Conservation (phyloP, 805 yeast genomes). For the Phaffomyces antillensis region DNA sequence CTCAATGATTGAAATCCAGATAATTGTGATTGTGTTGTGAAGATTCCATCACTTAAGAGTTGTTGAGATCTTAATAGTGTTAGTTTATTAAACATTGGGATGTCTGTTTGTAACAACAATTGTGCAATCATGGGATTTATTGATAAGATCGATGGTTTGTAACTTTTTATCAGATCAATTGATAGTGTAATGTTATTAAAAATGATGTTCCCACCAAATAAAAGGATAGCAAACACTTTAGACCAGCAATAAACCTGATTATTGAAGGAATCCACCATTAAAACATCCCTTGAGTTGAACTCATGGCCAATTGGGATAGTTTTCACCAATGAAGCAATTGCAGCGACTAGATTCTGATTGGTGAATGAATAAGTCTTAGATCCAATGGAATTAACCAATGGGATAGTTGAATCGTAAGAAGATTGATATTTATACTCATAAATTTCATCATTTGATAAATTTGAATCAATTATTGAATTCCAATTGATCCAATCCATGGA, state of each 20-base stretch:
- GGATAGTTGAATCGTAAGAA: constrained; percentile 22
- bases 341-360: constrained; percentile 46
- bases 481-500: constrained; percentile 12
- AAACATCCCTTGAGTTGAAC: constrained; percentile 23
- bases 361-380: constrained; percentile 32
- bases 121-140: constrained; percentile 2
- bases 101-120: not conserved
- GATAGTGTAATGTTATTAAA: constrained; percentile 22
- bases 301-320: constrained; percentile 31
- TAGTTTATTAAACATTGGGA: constrained; percentile 3
- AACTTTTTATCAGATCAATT: constrained; percentile 2
- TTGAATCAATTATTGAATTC: constrained; percentile 16
- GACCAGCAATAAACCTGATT: constrained; percentile 37
- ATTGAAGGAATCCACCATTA: constrained; percentile 24
- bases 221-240: constrained; percentile 26
- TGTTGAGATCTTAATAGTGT: constrained; percentile 20
- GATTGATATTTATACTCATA: constrained; percentile 24
- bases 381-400: constrained; percentile 30
- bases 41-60: constrained; percentile 15
- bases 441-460: constrained; percentile 4
- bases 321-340: constrained; percentile 42
- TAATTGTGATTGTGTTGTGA: constrained; percentile 19
- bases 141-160: constrained; percentile 12
- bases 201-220: constrained; percentile 28
- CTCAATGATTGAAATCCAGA: constrained; percentile 28